Conservation (phyloP, 2,329 filamentous ascomycete genomes). For the Monosporascus sp. region DNA sequence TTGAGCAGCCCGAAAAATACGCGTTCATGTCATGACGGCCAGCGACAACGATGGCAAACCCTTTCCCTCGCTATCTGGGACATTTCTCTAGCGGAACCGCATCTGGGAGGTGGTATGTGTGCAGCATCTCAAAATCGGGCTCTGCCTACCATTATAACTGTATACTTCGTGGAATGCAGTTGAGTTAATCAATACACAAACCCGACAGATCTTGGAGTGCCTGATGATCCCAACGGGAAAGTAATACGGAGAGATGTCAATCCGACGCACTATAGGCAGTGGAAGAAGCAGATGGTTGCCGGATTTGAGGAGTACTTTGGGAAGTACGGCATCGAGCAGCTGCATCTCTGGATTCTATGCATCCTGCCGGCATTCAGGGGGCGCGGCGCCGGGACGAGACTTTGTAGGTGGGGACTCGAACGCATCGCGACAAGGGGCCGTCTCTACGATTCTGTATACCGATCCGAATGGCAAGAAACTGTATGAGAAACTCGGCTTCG, state of each 20-base stretch:
- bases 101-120: constrained; percentile 6
- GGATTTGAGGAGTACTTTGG: constrained; percentile 5
- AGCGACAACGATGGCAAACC: constrained; percentile 8
- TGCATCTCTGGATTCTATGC: constrained; percentile 8
- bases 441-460: constrained; percentile 5
- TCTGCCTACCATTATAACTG: background rate
- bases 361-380: constrained; percentile 6
- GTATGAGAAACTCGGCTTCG: constrained; percentile 6
- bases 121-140: background rate
- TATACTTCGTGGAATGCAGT: background rate
- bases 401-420: constrained; percentile 9
- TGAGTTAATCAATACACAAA: background rate
- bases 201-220: constrained; percentile 8
- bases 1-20: constrained; percentile 11
- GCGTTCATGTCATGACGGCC: constrained; percentile 8
- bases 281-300: constrained; percentile 3
- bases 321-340: constrained; percentile 4
- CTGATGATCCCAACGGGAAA: constrained; percentile 4
- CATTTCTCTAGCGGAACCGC: constrained; percentile 2
- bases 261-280: constrained; percentile 5
- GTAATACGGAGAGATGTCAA: constrained; percentile 4
- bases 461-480: constrained; percentile 6
- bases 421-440: constrained; percentile 1
- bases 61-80: constrained; percentile 7
- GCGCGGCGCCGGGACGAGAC: constrained; percentile 8